Evolutionary conservation across 441 rosid genomes (phyloP).

Genomic region (Erysimum pusillum): DNA sequence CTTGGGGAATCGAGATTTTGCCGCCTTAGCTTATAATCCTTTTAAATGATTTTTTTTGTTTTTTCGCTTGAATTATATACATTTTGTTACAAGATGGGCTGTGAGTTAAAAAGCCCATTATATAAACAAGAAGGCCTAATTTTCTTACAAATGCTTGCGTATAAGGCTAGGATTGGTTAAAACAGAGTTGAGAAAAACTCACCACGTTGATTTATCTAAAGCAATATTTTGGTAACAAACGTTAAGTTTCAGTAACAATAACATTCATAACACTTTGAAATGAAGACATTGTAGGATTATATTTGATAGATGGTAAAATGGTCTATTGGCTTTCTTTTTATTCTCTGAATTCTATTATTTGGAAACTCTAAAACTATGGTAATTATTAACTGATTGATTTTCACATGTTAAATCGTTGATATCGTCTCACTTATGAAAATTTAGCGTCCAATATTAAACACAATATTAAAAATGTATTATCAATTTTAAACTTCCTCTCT

Average conservation of each 20-base stretch:
- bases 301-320: neutral
- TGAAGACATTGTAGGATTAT: too few species aligned
- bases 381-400: neutral
- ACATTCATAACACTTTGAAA: too few species aligned
- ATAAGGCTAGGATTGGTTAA: neutral
- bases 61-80: neutral
- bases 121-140: neutral
- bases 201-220: neutral
- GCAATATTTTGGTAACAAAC: too few species aligned
- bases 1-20: conserved; percentile 4
- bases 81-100: conserved; percentile 5
- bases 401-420: too few species aligned
- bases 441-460: neutral
- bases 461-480: too few species aligned
- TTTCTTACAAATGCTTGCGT: neutral
- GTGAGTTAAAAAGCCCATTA: neutral
- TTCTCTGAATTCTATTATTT: neutral
- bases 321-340: too few species aligned
- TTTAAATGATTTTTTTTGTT: neutral
- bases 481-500: neutral
- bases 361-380: neutral
- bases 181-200: neutral
- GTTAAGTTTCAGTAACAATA: too few species aligned
- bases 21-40: neutral
- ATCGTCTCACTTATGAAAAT: neutral